phyloP scores from a whole-genome alignment of 2,329 filamentous ascomycete species.

The Leptographium galeiforme region DNA sequence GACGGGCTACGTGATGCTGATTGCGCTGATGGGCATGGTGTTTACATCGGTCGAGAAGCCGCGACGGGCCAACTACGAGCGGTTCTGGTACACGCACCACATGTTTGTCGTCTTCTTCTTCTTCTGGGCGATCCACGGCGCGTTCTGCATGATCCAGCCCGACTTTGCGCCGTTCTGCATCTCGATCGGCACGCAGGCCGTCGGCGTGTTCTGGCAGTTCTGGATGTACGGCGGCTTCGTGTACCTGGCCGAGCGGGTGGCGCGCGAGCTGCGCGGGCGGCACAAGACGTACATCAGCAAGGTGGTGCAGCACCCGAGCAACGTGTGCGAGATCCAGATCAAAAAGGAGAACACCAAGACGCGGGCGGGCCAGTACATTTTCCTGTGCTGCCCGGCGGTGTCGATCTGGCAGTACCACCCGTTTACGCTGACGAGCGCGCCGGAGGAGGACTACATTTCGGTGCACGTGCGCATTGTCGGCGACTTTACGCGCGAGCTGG shows the following conservation, averaged over 20 bases:
- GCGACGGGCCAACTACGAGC: conserved; percentile 69
- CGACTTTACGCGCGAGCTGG: conserved; percentile 62
- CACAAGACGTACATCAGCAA: conserved; percentile 82
- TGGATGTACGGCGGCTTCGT: conserved; percentile 73
- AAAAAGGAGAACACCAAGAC: conserved; percentile 81
- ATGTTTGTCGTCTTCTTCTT: conserved; percentile 80
- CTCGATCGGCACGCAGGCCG: conserved; percentile 48
- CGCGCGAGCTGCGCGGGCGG: conserved; percentile 63
- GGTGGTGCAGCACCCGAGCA: conserved; percentile 79
- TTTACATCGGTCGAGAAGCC: conserved; percentile 65
- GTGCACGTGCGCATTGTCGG: conserved; percentile 75
- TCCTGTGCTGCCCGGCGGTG: conserved; percentile 74
- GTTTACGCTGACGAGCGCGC: conserved; percentile 74
- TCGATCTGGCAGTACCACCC: conserved; percentile 84
- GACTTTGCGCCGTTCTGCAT: conserved; percentile 69
- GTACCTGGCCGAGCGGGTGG: conserved; percentile 67
- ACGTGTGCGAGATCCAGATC: conserved; percentile 83
- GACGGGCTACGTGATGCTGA: conserved; percentile 76
- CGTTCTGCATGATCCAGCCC: conserved; percentile 82
- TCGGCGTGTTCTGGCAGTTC: conserved; percentile 80
- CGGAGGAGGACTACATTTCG: conserved; percentile 82
- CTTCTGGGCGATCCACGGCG: conserved; percentile 82
- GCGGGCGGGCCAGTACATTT: conserved; percentile 74
- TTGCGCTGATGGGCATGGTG: conserved; percentile 66
- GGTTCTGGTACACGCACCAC: conserved; percentile 86